phyloP scores from a whole-genome alignment of 345 rosid genomes.

The Viola odorata region DNA sequence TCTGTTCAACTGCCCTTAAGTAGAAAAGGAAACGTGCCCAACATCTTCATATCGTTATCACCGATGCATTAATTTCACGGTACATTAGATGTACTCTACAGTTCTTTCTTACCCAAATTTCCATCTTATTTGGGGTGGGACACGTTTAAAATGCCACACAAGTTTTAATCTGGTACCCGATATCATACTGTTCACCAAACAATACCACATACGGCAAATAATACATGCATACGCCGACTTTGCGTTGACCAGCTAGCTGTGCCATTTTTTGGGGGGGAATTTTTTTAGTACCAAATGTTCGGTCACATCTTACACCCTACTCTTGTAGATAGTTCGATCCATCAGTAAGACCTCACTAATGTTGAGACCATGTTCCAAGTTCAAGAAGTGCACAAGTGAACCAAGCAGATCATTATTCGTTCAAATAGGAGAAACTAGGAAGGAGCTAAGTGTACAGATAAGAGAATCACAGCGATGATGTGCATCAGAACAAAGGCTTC shows the following conservation, averaged over 20 bases:
- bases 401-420: neutral
- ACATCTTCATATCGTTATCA: slow-evolving; percentile 29
- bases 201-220: neutral
- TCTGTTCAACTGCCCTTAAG: slow-evolving; percentile 55
- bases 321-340: neutral
- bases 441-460: neutral
- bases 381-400: neutral
- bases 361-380: neutral
- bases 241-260: too few species aligned
- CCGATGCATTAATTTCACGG: slow-evolving; percentile 12
- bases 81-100: too few species aligned
- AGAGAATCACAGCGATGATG: neutral
- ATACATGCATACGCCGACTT: too few species aligned
- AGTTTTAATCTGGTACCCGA: neutral
- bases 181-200: slow-evolving; percentile 24
- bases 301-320: neutral
- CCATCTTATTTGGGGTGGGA: too few species aligned
- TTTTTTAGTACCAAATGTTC: too few species aligned
- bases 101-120: too few species aligned
- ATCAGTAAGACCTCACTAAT: neutral
- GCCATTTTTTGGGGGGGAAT: too few species aligned
- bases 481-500: slow-evolving; percentile 56
- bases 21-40: slow-evolving; percentile 28
- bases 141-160: too few species aligned
- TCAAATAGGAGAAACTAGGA: neutral